Evolutionary conservation across 768 basidiomycete species (phyloP).

Genomic region (Leccinum truebloodii): DNA sequence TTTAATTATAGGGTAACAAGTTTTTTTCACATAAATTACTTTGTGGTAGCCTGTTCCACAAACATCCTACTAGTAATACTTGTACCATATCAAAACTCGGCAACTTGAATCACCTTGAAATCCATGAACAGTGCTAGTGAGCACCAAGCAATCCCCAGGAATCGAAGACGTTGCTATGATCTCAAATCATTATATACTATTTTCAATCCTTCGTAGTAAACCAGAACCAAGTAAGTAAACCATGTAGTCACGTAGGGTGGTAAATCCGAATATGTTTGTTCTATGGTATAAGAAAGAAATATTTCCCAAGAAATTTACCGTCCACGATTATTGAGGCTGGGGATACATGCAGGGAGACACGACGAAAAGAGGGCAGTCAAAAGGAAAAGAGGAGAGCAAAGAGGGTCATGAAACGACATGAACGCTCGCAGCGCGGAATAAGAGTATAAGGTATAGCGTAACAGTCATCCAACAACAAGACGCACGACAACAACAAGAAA

Average conservation of each 20-base stretch:
- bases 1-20: too few relatives aligned
- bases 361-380: neutral
- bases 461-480: neutral
- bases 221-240: neutral
- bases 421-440: neutral
- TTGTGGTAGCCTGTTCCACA: too few relatives aligned
- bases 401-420: neutral
- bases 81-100: too few relatives aligned
- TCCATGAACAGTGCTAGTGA: too few relatives aligned
- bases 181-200: neutral
- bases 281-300: neutral
- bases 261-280: neutral
- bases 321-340: neutral
- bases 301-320: neutral
- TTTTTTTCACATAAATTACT: too few relatives aligned
- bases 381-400: neutral
- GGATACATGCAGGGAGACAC: neutral
- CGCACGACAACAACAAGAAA: neutral
- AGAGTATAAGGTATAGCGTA: neutral
- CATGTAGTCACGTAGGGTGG: neutral
- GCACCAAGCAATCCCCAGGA: too few relatives aligned
- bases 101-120: too few relatives aligned
- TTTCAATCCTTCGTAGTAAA: neutral
- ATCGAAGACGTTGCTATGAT: too few relatives aligned
- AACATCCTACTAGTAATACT: too few relatives aligned